Evolutionary conservation across 2,329 filamentous ascomycete genomes (phyloP), one percentile per base, ranked within the genome.

Genomic region (Hypoxylon sp.): DNA sequence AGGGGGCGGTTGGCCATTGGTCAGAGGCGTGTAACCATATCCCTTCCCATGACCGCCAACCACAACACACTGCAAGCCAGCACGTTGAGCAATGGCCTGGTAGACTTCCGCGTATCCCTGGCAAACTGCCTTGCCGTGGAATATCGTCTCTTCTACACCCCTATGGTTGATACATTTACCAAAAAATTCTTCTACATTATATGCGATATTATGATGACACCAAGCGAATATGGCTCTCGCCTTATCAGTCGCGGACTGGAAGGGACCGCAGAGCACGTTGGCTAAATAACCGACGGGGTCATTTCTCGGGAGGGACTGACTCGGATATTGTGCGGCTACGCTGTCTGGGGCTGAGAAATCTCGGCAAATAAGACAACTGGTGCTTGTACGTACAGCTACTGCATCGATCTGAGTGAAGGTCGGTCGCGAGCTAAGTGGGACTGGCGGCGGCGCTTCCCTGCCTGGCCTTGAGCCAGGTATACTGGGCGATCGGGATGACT

Each of bases 161-260:
- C 84, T 85, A 5, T 81, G 77, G 56, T 84, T 79, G 21, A 96
- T 75, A 35, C 77, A 84, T 25, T 86, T 82, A 48, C 79, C 82
- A 66, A 95, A 95, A 74, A 97, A 96, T 16, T 86, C 81, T 17
- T 83, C 79, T 0, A 85, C 84, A 67, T 97, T 90, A 69, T 97
- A 99, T 35, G 79, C 80, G 50, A 99, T 86, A 63, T 97, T 97
- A 71, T 97, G 87, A 71, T 97, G 93, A 29, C 92, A 84, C 94
- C 94, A 99, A 1, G 89, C 90, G 68, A 97, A 97, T 52, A 99
- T 90, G 2, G 86, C 91, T 19, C 94, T 82, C 2, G 94, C 93
- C 74, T 97, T 97, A 71, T 97, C 93, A 0, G 93, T 96, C 1
- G 77, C 74, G 0, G 90, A 96, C 1, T 84, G 73, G 66, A 97